Percentiles rank a stretch among this genome's conserved stretches.
These are phyloP conservation scores for Colletotrichum costaricense DNA, from an alignment of 2,329 filamentous ascomycete species.

Conservation along the genomic window DNA sequence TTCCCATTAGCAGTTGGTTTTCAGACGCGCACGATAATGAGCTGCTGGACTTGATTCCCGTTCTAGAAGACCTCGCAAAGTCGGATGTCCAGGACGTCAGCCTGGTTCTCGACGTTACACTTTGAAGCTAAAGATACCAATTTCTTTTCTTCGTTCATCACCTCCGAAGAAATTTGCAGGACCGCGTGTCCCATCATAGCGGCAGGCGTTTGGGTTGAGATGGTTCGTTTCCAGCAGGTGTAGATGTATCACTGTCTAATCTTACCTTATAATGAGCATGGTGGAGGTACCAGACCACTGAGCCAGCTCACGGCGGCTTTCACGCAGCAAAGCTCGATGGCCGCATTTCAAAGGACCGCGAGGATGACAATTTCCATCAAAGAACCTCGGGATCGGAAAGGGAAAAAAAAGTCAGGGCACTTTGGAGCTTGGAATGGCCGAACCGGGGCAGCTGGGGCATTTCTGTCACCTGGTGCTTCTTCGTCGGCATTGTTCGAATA, in stretches of 20 bases:
- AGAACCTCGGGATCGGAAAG: constrained; percentile 47
- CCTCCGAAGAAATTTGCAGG: constrained; percentile 37
- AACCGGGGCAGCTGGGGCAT: constrained; percentile 34
- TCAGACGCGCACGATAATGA: constrained; percentile 99
- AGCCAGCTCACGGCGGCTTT: constrained; percentile 33
- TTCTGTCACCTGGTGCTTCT: constrained; percentile 24
- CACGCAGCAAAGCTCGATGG: constrained; percentile 39
- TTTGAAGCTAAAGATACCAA: constrained; percentile 59
- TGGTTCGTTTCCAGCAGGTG: constrained; percentile 56
- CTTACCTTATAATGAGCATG: constrained; percentile 53
- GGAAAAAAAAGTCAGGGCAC: constrained; percentile 42
- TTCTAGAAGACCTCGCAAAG: constrained; percentile 95
- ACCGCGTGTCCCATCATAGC: constrained; percentile 57
- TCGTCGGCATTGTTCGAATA: constrained; percentile 16
- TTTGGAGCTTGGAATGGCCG: constrained; percentile 38
- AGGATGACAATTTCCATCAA: constrained; percentile 41
- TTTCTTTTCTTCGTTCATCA: constrained; percentile 46
- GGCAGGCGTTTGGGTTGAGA: constrained; percentile 66
- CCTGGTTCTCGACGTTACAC: constrained; percentile 92
- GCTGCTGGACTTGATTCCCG: constrained; percentile 94
- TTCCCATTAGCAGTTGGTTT: constrained; percentile 99
- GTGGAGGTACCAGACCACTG: constrained; percentile 33
- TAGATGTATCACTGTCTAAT: constrained; percentile 65
- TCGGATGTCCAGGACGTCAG: constrained; percentile 94
- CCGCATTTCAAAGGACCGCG: constrained; percentile 29